Evolutionary conservation across 768 basidiomycete genomes (phyloP).

Genomic region (Pulveroboletus sp.): DNA sequence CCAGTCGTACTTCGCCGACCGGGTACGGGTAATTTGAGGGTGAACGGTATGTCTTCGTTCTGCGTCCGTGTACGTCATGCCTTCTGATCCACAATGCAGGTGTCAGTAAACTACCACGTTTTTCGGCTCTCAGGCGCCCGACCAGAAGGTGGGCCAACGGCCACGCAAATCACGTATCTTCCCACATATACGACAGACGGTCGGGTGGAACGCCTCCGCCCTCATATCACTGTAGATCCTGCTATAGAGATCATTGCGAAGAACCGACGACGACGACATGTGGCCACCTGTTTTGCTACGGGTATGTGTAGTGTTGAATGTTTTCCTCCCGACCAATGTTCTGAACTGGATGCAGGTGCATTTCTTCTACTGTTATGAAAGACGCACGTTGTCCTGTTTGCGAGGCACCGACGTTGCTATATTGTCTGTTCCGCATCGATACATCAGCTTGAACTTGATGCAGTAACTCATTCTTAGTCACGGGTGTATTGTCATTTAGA

Average conservation of each 20-base stretch:
- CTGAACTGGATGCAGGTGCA: constrained; percentile 39
- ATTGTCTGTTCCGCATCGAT: constrained; percentile 53
- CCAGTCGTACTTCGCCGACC: constrained; percentile 16
- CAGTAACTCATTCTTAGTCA: not conserved
- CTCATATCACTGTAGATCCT: constrained; percentile 46
- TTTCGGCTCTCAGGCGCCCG: constrained; percentile 25
- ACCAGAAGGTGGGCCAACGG: constrained; percentile 12
- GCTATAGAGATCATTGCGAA: constrained; percentile 44
- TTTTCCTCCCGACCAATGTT: not conserved
- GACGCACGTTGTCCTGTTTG: constrained; percentile 50
- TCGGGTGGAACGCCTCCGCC: constrained; percentile 3
- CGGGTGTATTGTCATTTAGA: not conserved
- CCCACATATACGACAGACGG: constrained; percentile 7
- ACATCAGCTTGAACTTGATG: constrained; percentile 22
- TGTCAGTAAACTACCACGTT: constrained; percentile 29
- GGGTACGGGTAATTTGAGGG: constrained; percentile 6
- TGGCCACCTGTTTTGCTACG: constrained; percentile 59
- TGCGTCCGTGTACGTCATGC: not conserved
- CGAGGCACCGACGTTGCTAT: constrained; percentile 45
- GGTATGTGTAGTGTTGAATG: constrained; percentile 20
- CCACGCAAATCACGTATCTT: constrained; percentile 7
- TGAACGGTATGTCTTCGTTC: constrained; percentile 17
- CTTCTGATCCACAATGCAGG: constrained; percentile 13
- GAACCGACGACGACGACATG: constrained; percentile 59
- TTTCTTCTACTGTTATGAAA: constrained; percentile 44